Conservation (phyloP, 805 yeast genomes). For the Geotrichum ghanense region DNA sequence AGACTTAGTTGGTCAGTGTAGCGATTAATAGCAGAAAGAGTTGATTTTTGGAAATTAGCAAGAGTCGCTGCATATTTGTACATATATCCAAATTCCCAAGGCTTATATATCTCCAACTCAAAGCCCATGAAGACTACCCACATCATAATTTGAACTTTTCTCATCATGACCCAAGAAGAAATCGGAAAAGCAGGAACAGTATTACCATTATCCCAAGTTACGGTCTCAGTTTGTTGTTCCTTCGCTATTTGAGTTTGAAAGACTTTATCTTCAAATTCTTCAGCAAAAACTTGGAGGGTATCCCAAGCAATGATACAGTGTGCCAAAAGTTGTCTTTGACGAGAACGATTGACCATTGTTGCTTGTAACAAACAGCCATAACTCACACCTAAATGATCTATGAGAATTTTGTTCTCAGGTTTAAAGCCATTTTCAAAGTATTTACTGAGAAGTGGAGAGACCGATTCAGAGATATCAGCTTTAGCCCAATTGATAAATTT, state of each 20-base stretch:
- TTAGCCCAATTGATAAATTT: constrained; percentile 18
- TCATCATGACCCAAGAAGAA: constrained; percentile 55
- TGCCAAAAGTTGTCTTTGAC: constrained; percentile 68
- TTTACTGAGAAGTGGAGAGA: constrained; percentile 26
- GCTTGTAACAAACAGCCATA: constrained; percentile 36
- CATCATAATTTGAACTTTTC: constrained; percentile 60
- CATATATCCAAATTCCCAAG: constrained; percentile 55
- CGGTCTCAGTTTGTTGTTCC: constrained; percentile 4
- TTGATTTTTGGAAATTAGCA: constrained; percentile 30
- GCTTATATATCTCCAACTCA: constrained; percentile 60
- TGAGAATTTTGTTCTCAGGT: constrained; percentile 22
- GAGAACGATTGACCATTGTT: constrained; percentile 58
- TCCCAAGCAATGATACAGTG: constrained; percentile 56
- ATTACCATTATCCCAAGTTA: constrained; percentile 7
- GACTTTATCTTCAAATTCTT: constrained; percentile 24
- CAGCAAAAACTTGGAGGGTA: constrained; percentile 65
- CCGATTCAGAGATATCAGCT: constrained; percentile 33
- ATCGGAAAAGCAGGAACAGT: constrained; percentile 44
- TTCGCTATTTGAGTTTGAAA: constrained; percentile 2
- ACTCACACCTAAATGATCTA: constrained; percentile 26
- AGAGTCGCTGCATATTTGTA: constrained; percentile 58
- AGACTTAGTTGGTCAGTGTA: constrained; percentile 15
- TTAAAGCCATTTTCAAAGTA: constrained; percentile 21
- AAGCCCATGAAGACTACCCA: constrained; percentile 65
- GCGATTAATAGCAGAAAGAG: constrained; percentile 31